These are phyloP conservation scores for Styphnolobium japonicum DNA, from an alignment of 306 rosid species.

Conservation along the genomic window DNA sequence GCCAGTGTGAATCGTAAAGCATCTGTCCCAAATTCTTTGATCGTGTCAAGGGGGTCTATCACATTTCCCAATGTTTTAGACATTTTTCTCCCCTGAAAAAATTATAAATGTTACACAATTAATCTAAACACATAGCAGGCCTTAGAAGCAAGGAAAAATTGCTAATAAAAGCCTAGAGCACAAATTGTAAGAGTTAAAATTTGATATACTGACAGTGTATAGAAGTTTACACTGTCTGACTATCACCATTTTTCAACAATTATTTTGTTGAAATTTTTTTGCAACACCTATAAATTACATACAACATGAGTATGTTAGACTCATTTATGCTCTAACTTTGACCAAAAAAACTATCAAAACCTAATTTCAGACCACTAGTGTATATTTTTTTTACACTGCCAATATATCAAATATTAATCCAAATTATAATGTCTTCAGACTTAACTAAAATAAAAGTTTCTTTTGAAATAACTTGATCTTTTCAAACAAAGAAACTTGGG, in stretches of 20 bases:
- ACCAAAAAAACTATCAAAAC: background rate
- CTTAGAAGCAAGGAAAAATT: background rate
- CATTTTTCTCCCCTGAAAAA: conserved; percentile 91
- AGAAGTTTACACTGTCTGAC: background rate
- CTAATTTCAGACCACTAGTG: background rate
- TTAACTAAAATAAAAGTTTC: background rate
- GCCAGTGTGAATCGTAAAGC: conserved; percentile 93
- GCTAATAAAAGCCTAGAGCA: background rate
- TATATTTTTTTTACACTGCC: background rate
- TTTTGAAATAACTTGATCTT: too few relatives aligned
- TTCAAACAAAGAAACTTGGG: background rate
- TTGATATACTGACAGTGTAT: background rate
- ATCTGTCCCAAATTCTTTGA: conserved; percentile 91
- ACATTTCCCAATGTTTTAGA: conserved; percentile 94
- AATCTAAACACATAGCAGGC: background rate
- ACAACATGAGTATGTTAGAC: background rate
- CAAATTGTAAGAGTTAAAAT: background rate
- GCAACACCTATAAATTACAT: background rate
- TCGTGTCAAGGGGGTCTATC: conserved; percentile 83
- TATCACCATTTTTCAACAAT: background rate
- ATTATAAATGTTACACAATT: background rate
- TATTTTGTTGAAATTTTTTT: background rate
- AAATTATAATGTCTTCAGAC: background rate
- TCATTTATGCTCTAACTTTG: background rate
- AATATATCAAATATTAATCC: background rate